phyloP scores from a whole-genome alignment of 305 asterid species.

The Fraxinus dipetala region DNA sequence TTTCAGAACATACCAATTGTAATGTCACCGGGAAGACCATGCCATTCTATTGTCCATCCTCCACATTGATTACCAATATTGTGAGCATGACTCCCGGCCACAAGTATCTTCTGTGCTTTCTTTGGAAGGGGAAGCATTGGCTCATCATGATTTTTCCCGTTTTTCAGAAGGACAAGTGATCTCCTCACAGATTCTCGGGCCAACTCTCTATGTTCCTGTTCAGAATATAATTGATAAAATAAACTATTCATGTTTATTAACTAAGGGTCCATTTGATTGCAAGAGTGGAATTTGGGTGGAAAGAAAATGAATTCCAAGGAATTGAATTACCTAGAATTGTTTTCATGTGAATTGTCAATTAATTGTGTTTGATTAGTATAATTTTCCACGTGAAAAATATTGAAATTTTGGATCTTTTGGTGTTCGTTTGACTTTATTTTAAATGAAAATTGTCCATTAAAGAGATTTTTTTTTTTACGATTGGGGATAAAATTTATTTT shows the following conservation, averaged over 20 bases:
- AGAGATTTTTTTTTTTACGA: too few relatives aligned
- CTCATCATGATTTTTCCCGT: slow-evolving; percentile 34
- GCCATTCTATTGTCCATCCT: slow-evolving; percentile 79
- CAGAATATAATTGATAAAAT: not conserved
- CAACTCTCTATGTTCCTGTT: slow-evolving; percentile 66
- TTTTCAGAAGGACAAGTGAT: slow-evolving; percentile 69
- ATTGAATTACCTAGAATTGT: too few relatives aligned
- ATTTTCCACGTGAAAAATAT: too few relatives aligned
- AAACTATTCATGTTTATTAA: not conserved
- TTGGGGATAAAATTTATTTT: too few relatives aligned
- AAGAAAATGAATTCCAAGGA: too few relatives aligned
- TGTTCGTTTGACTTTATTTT: too few relatives aligned
- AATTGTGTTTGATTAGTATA: too few relatives aligned
- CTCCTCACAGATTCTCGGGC: slow-evolving; percentile 82
- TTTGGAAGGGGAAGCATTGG: slow-evolving; percentile 64
- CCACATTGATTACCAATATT: slow-evolving; percentile 75
- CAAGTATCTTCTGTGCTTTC: slow-evolving; percentile 56
- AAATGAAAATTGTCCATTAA: too few relatives aligned
- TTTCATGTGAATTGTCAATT: too few relatives aligned
- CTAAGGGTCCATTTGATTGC: not conserved
- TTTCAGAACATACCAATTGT: slow-evolving; percentile 43
- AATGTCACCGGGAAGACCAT: slow-evolving; percentile 56
- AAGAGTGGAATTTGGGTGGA: too few relatives aligned
- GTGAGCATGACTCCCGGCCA: slow-evolving; percentile 67
- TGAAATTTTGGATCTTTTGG: too few relatives aligned